Conservation (phyloP, 2,329 filamentous ascomycete genomes). For the Alternaria solani region DNA sequence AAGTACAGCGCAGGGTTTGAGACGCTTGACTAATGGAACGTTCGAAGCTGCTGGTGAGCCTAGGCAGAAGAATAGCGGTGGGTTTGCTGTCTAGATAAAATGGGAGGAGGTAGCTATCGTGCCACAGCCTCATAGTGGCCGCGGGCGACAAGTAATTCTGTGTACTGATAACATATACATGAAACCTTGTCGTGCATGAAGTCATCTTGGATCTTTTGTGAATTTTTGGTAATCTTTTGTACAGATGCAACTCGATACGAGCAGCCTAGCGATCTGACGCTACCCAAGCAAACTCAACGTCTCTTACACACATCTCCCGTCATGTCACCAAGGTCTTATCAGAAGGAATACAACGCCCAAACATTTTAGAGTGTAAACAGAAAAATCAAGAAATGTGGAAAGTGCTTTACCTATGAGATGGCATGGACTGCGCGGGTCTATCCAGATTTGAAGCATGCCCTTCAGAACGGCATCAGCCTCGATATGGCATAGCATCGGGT, state of each 20-base stretch:
- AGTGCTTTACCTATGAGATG: conserved; percentile 10
- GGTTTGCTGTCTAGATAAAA: conserved; percentile 60
- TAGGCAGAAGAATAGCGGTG: conserved; percentile 74
- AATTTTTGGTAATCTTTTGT: not conserved
- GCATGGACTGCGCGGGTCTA: not conserved
- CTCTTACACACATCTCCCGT: not conserved
- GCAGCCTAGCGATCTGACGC: not conserved
- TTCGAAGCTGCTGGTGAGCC: conserved; percentile 84
- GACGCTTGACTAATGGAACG: conserved; percentile 66
- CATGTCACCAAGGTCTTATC: not conserved
- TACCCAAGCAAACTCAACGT: conserved; percentile 2
- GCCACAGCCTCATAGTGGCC: not conserved
- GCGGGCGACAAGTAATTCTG: not conserved
- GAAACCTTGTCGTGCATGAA: not conserved
- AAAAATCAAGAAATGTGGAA: not conserved
- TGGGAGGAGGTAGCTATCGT: not conserved
- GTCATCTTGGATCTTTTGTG: not conserved
- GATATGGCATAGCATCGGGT: not conserved
- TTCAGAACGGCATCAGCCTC: not conserved
- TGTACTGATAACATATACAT: not conserved
- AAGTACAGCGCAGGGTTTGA: conserved; percentile 76
- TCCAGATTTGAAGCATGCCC: not conserved
- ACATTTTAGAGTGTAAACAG: conserved; percentile 8
- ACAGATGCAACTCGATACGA: not conserved
- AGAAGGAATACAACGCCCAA: not conserved